Evolutionary conservation across 257 asterid species (phyloP), one percentile per base, ranked within the genome.

Genomic region (Ehretia macrophylla): DNA sequence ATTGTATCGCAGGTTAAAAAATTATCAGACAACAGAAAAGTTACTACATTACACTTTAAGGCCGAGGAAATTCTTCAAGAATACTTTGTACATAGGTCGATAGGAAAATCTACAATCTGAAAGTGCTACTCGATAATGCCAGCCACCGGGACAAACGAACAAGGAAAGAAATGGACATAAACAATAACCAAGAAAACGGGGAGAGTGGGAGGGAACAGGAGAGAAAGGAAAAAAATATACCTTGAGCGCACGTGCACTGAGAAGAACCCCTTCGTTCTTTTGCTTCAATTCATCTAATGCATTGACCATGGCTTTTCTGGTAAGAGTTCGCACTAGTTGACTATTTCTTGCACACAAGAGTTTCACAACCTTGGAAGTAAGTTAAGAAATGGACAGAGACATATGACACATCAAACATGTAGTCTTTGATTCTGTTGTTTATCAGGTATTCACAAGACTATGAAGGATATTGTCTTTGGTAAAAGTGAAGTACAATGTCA

Each of bases 171-270:
- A n/a, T 8, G 12, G 38, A 40, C 32, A 17, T 18, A 17, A 54
- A 12, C 17, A 27, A 52, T 27, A 32, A 53, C 6, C 8, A 55
- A 48, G 54, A 55, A 32, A 45, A 39, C n/a, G 21, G 10, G 58
- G 55, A 27, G 37, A 2, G 21, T 55, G 44, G n/a, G 57, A 18
- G 55, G 37, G 48, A 37, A 2, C 19, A 48, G 14, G 52, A 48
- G 52, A 48, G 22, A n/a, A 48, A 19, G 37, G 17, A 13, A 17
- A 13, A 17, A 40, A 35, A 48, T 37, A 19, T 60, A 88, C 99
- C 96, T 92, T 89, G 51, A 70, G 78, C 39, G 97, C 96, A 40
- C 72, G 97, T 52, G 73, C 83, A 68, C 99, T 86, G 44, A 84
- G 87, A 59, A 92, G 81, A 58, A 79, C 69, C 20, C 95, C 95